Evolutionary conservation across 176 grass and related monocot species (phyloP).

Genomic region (Elaeis guineensis): DNA sequence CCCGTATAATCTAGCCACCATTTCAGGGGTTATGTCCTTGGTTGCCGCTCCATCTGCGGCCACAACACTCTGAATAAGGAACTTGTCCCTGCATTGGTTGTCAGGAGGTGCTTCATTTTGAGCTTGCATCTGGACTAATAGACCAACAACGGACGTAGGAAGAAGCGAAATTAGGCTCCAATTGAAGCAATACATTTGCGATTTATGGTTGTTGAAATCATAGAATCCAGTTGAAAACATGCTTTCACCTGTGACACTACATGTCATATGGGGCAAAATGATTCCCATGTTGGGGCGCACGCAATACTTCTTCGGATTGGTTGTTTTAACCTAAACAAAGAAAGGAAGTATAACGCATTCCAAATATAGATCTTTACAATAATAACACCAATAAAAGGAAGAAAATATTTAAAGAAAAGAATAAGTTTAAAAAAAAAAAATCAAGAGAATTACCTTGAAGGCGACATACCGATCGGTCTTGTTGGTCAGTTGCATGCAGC

Average conservation of each 20-base stretch:
- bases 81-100: slow-evolving; percentile 89
- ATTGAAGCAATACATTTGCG: background rate
- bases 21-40: slow-evolving; percentile 57
- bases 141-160: background rate
- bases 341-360: background rate
- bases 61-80: slow-evolving; percentile 63
- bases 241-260: slow-evolving; percentile 37
- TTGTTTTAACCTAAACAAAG: slow-evolving; percentile 74
- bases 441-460: slow-evolving; percentile 53
- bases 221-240: too few relatives aligned
- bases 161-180: background rate
- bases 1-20: slow-evolving; percentile 28
- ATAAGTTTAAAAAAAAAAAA: background rate
- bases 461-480: slow-evolving; percentile 76
- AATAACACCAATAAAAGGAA: background rate
- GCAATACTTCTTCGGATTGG: slow-evolving; percentile 69
- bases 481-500: slow-evolving; percentile 63
- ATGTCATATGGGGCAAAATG: slow-evolving; percentile 39
- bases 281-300: slow-evolving; percentile 73
- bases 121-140: slow-evolving; percentile 66
- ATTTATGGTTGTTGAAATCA: too few relatives aligned
- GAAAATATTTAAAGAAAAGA: background rate
- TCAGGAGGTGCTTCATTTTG: slow-evolving; percentile 72
- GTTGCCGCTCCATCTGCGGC: slow-evolving; percentile 21
- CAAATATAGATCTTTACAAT: too few relatives aligned